phyloP scores from a whole-genome alignment of 257 asterid species.

The Coffea canephora region DNA sequence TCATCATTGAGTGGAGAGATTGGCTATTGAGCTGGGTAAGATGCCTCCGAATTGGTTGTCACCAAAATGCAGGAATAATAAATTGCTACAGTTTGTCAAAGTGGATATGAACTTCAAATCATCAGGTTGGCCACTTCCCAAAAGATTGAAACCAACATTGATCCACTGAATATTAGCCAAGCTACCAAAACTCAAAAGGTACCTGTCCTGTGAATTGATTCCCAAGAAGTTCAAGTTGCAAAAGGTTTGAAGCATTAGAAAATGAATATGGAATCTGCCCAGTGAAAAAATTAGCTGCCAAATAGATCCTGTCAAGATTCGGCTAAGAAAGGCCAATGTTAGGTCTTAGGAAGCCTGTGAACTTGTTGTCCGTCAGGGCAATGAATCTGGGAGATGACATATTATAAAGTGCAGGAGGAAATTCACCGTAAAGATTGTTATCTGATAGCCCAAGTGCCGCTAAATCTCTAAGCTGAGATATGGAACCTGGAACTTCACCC shows the following conservation, averaged over 20 bases:
- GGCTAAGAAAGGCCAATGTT: conserved; percentile 37
- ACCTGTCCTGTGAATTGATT: conserved; percentile 39
- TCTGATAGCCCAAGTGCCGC: conserved; percentile 20
- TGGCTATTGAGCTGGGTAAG: conserved; percentile 32
- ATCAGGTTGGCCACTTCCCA: conserved; percentile 29
- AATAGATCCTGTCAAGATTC: conserved; percentile 23
- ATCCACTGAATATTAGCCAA: conserved; percentile 24
- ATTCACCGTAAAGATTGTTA: conserved; percentile 32
- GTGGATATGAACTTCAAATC: conserved; percentile 29
- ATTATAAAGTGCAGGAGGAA: conserved; percentile 37
- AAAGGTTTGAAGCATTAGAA: conserved; percentile 33
- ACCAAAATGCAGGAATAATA: conserved; percentile 25
- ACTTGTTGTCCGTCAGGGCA: conserved; percentile 30
- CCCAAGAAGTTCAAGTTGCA: conserved; percentile 22
- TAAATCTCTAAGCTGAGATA: conserved; percentile 20
- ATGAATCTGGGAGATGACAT: conserved; percentile 29
- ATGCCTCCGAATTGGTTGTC: conserved; percentile 31
- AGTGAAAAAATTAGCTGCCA: conserved; percentile 34
- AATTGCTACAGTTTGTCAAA: conserved; percentile 39
- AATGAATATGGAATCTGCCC: conserved; percentile 37
- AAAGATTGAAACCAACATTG: conserved; percentile 20
- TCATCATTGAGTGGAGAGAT: conserved; percentile 30
- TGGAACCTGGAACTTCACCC: conserved; percentile 32
- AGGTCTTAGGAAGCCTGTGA: conserved; percentile 30
- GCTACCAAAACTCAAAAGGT: conserved; percentile 26